Evolutionary conservation across 768 basidiomycete species (phyloP).

Genomic region (Tylopilus sp.): DNA sequence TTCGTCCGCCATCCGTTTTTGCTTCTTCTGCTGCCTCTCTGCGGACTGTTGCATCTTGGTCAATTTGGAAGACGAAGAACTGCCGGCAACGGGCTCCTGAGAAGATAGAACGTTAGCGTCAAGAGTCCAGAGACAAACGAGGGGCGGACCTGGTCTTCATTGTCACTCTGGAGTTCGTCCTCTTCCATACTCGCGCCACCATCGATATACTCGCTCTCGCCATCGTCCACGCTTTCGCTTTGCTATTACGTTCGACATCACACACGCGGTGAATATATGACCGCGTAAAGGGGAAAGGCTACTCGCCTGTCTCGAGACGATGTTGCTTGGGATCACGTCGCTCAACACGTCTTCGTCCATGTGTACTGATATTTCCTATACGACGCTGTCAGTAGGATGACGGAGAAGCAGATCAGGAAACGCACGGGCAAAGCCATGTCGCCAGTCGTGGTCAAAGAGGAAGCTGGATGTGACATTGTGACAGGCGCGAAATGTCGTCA

Average conservation of each 20-base stretch:
- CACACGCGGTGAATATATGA: constrained; percentile 6
- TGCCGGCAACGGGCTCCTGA: constrained; percentile 20
- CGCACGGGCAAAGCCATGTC: constrained; percentile 23
- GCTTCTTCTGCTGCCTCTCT: constrained; percentile 43
- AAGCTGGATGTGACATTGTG: constrained; percentile 18
- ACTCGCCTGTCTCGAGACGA: constrained; percentile 81
- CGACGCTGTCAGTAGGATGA: neutral
- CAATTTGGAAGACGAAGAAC: constrained; percentile 30
- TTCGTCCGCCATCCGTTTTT: constrained; percentile 65
- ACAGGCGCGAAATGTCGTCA: constrained; percentile 20
- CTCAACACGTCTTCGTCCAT: constrained; percentile 82
- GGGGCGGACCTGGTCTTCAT: constrained; percentile 35
- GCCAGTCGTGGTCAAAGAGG: constrained; percentile 22
- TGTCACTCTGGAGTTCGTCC: constrained; percentile 59
- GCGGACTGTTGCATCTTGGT: constrained; percentile 37
- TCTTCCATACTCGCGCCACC: constrained; percentile 54
- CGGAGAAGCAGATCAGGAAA: constrained; percentile 1
- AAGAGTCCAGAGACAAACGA: constrained; percentile 2
- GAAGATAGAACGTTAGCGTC: neutral
- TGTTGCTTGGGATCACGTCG: constrained; percentile 88
- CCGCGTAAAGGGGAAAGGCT: neutral
- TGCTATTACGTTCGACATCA: constrained; percentile 37
- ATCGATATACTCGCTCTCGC: constrained; percentile 63
- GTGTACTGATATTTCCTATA: constrained; percentile 13
- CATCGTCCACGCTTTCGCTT: constrained; percentile 71